Base-by-base conservation (phyloP, 495 filamentous ascomycete species). In the Elaphomyces granulatus region DNA sequence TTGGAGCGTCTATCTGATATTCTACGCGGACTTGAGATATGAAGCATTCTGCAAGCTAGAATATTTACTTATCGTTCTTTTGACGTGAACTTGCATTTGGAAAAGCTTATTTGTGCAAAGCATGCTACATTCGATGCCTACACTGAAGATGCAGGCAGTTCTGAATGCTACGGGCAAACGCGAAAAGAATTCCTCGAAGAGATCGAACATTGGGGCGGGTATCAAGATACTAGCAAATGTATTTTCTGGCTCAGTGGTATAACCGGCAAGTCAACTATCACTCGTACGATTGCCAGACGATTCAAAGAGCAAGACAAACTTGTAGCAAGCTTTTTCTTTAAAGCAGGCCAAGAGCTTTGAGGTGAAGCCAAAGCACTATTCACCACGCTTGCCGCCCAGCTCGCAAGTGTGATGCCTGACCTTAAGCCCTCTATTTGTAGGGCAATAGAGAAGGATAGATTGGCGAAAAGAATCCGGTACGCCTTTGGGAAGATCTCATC, bases 251-350 rank as follows among this genome's bases (percentile, higher is more conserved):
- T 70, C 7, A 55, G 55, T 10, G 60, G 64, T n/a, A n/a, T n/a
- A n/a, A n/a, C n/a, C n/a, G n/a, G n/a, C n/a, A 67, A 67, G 40
- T 67, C 64, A 8, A 68, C 61, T 14, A 60, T 66, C 19, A 47
- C 63, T 4, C 55, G 58, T 14, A 66, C 63, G 6, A 42, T 66
- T 1, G 63, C 64, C 2, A 9, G 8, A n/a, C 8, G 18, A 2
- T 38, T 4, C 15, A 17, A 40, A 36, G 20, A 20, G 1, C 19
- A 32, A 31, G 32, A 15, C 8, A 8, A 32, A 1, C n/a, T n/a
- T n/a, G 36, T 23, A 4, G 48, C 34, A 1, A 61, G 53, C 43
- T 66, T 67, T 42, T 66, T 70, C 52, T 70, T 70, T 45, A 26
- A 28, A 14, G 39, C 18, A 39, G 1, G n/a, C 20, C 8, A 39